phyloP scores from a whole-genome alignment of 352 stramenopile genomes.

The Salisapilia sapeloensis region DNA sequence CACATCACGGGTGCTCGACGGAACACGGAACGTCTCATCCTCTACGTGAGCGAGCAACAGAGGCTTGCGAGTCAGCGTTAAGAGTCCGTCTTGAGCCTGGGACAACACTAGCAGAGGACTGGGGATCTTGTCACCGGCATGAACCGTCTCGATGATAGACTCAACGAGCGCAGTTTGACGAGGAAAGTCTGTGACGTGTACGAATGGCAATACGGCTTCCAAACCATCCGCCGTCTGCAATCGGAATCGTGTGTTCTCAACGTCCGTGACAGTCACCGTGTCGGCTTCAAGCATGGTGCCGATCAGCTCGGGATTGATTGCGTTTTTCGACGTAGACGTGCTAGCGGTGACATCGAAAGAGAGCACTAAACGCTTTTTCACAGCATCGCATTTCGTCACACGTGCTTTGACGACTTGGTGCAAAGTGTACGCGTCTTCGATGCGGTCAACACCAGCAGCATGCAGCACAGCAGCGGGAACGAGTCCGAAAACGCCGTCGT shows the following conservation, averaged over 20 bases:
- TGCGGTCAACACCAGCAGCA: slow-evolving; percentile 63
- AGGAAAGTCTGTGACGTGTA: slow-evolving; percentile 76
- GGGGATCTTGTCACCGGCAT: slow-evolving; percentile 25
- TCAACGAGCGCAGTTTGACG: slow-evolving; percentile 62
- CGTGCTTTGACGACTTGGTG: slow-evolving; percentile 77
- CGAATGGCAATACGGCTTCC: slow-evolving; percentile 56
- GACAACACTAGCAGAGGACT: slow-evolving; percentile 52
- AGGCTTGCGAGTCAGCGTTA: slow-evolving; percentile 75
- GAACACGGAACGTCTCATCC: slow-evolving; percentile 22
- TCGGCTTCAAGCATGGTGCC: slow-evolving; percentile 32
- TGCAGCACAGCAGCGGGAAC: slow-evolving; percentile 77
- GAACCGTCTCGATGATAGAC: slow-evolving; percentile 31
- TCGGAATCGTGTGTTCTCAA: slow-evolving; percentile 46
- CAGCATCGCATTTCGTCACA: slow-evolving; percentile 54
- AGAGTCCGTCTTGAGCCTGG: slow-evolving; percentile 39
- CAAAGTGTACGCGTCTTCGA: slow-evolving; percentile 70
- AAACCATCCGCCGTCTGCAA: slow-evolving; percentile 61
- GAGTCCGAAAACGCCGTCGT: slow-evolving; percentile 89
- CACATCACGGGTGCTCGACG: slow-evolving; percentile 10
- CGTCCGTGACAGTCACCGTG: slow-evolving; percentile 47
- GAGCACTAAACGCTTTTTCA: slow-evolving; percentile 75
- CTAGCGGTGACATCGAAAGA: slow-evolving; percentile 48
- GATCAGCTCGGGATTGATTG: slow-evolving; percentile 17
- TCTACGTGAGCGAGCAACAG: slow-evolving; percentile 39
- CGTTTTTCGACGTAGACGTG: slow-evolving; percentile 2